Base-by-base conservation (phyloP, 2,329 filamentous ascomycete species). In the Nectriaceae sp. region DNA sequence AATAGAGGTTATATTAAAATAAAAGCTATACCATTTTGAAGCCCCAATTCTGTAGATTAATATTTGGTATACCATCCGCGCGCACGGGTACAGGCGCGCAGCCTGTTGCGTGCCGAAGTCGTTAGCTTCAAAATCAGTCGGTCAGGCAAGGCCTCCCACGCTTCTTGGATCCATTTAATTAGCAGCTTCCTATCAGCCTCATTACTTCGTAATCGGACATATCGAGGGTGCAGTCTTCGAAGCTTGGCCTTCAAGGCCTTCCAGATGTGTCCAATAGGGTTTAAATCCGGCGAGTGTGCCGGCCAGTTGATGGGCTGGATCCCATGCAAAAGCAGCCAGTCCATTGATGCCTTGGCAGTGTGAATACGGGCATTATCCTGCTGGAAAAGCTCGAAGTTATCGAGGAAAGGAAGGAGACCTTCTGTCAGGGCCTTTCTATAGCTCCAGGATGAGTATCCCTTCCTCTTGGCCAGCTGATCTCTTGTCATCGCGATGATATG, bases 311-410 rank as follows among this genome's bases (percentile, higher is more conserved):
- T 24, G 2, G 8, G 29, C 20, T 24, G 8, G 24, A 44, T 36
- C 5, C 42, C 42, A 16, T 24, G 5, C 4, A 13, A 18, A 4
- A n/a, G 10, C 20, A 44, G 4, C 42, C 42, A 44, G 22, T 6
- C 21, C 2, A 21, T 20, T n/a, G 42, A 21, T 15, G 5, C 16
- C 15, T 21, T 44, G n/a, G 42, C 2, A 4, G 20, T 36, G 16
- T 44, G 31, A 36, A 44, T 44, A 20, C 20, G 29, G n/a, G 42
- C 42, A 22, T 44, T 44, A 44, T 44, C 42, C 15, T 44, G 42
- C 31, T 37, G 42, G 26, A 44, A 44, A 37, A n/a, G 4, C 8
- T 15, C 11, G 18, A n/a, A 37, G 3, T 21, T 21, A 18, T 44
- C n/a, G 16, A 36, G 13, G 4, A 24, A 5, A 37, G 42, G 42